Base-by-base conservation (phyloP, 2,329 filamentous ascomycete genomes). In the Spiromastix sp. region DNA sequence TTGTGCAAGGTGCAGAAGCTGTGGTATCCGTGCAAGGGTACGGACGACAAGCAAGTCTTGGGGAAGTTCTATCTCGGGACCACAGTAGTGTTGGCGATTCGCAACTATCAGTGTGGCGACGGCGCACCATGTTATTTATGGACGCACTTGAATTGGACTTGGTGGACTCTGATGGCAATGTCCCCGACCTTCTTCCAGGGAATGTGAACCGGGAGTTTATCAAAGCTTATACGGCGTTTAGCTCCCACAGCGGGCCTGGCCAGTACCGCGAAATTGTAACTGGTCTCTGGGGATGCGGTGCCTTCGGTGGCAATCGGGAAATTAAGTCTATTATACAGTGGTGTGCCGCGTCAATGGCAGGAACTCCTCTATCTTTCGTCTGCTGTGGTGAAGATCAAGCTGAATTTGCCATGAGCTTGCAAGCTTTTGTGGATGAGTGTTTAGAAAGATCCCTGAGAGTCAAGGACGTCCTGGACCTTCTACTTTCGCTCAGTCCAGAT, bases 211-310 rank as follows among this genome's bases (percentile, higher is more conserved):
- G 36, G 4, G 39, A 42, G 28, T 5, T 43, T 9, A 4, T 36
- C 2, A 41, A 39, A 17, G 41, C 36, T 11, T 39, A 39, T 19
- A 33, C 19, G 16, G 30, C 41, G 8, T 39, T 41, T 27, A 25
- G 26, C 31, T 32, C 18, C 10, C 6, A 19, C 20, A 12, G 22
- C 22, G 17, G 18, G 7, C 10, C 12, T 12, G 16, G 38, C 15
- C 11, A 9, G 11, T 42, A 42, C 18, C 30, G 22, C 4, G 32
- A 24, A 16, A 36, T 44, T 11, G 29, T 38, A 20, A 44, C 37
- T 15, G 31, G 43, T 5, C 32, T 40, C 25, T 42, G 43, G 42
- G 39, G 39, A 2, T 44, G 43, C 31, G 34, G 37, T 10, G 29
- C 34, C 10, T 40, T 43, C 13, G 34, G 43, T 22, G 43, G 43